Conservation (phyloP, 352 stramenopile genomes). For the Globisporangium nagaii region DNA sequence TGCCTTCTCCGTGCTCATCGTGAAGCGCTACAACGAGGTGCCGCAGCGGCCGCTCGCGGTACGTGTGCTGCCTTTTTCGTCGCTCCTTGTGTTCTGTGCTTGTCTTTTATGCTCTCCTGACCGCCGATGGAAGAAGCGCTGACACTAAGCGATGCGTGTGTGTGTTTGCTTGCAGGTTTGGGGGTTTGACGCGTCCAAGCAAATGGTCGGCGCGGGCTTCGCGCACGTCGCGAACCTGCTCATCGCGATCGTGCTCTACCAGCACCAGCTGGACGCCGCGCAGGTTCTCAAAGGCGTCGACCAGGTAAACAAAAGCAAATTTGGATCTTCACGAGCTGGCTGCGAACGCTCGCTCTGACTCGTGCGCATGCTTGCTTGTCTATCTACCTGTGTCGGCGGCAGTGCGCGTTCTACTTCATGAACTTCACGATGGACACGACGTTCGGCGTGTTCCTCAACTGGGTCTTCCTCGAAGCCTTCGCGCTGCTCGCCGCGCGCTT, state of each 20-base stretch:
- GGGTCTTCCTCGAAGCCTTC: conserved; percentile 58
- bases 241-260: conserved; percentile 84
- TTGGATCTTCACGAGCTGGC: too few relatives aligned
- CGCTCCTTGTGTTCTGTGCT: background rate
- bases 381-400: background rate
- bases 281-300: conserved; percentile 27
- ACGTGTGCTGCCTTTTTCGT: conserved; percentile 2
- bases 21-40: conserved; percentile 71
- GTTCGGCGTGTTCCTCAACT: conserved; percentile 82
- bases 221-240: conserved; percentile 80
- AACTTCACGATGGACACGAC: conserved; percentile 88
- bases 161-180: conserved; percentile 39
- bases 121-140: too few relatives aligned
- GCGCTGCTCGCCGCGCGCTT: conserved; percentile 49
- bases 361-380: conserved; percentile 1
- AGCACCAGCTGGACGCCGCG: conserved; percentile 19
- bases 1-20: conserved; percentile 71
- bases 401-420: conserved; percentile 88
- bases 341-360: too few relatives aligned
- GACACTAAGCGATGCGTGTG: background rate
- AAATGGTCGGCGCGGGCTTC: conserved; percentile 80
- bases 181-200: conserved; percentile 84
- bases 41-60: conserved; percentile 73
- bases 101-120: background rate
- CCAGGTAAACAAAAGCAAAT: conserved; percentile 31